phyloP scores from a whole-genome alignment of 805 yeast species.

The Debaryomyces maramus region DNA sequence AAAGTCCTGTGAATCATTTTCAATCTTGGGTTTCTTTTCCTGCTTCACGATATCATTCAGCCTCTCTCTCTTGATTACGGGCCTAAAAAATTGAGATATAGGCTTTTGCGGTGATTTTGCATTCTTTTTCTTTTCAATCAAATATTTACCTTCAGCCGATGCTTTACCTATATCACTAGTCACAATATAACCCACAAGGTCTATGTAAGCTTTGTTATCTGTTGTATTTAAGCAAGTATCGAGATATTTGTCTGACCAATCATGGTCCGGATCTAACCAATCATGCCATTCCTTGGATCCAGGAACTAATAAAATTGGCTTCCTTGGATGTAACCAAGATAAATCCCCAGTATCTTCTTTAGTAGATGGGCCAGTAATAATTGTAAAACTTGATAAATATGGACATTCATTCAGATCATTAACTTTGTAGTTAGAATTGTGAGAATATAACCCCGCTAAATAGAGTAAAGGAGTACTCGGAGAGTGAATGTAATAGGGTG shows the following conservation, averaged over 20 bases:
- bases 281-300: constrained; percentile 54
- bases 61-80: constrained; percentile 3
- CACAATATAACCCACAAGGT: constrained; percentile 58
- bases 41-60: constrained; percentile 7
- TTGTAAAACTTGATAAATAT: constrained; percentile 54
- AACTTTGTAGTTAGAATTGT: constrained; percentile 30
- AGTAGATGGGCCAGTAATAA: constrained; percentile 69
- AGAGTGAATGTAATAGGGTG: constrained; percentile 66
- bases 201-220: constrained; percentile 28
- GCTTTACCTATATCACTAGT: constrained; percentile 64
- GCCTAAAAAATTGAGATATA: constrained; percentile 29
- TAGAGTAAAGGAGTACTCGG: constrained; percentile 54
- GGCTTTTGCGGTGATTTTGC: constrained; percentile 18
- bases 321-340: constrained; percentile 71
- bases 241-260: constrained; percentile 41
- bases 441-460: constrained; percentile 53
- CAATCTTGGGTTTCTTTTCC: constrained; percentile 7
- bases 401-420: constrained; percentile 13
- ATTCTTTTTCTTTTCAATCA: constrained; percentile 30
- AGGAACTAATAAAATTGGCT: constrained; percentile 72
- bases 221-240: constrained; percentile 39
- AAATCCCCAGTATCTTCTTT: constrained; percentile 47
- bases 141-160: constrained; percentile 43
- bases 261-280: constrained; percentile 57
- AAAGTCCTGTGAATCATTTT: constrained; percentile 1